These are phyloP conservation scores for Aspergillus sclerotioniger DNA, from an alignment of 495 filamentous ascomycete genomes.

Conservation along the genomic window DNA sequence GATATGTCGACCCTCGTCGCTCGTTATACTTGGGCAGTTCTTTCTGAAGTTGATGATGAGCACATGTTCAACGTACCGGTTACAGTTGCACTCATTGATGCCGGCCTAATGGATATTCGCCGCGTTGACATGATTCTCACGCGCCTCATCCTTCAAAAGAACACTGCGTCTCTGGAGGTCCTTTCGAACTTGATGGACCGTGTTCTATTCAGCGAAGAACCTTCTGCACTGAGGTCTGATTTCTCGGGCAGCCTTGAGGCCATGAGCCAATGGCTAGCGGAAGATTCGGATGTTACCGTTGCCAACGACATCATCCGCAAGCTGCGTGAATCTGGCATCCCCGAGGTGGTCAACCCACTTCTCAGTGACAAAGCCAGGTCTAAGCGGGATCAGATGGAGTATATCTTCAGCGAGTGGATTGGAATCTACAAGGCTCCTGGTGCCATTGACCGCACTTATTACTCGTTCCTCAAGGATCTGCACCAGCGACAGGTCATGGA, in stretches of 20 bases:
- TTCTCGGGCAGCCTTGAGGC: slow-evolving; percentile 80
- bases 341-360: slow-evolving; percentile 47
- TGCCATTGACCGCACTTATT: slow-evolving; percentile 65
- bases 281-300: slow-evolving; percentile 63
- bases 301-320: slow-evolving; percentile 71
- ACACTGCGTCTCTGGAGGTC: slow-evolving; percentile 68
- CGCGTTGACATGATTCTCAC: slow-evolving; percentile 76
- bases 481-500: slow-evolving; percentile 68
- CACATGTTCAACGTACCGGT: slow-evolving; percentile 76
- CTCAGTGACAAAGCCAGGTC: slow-evolving; percentile 49
- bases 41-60: slow-evolving; percentile 68
- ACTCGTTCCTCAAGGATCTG: slow-evolving; percentile 82
- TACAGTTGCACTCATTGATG: slow-evolving; percentile 71
- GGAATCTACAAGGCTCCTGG: slow-evolving; percentile 72
- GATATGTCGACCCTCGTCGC: slow-evolving; percentile 70
- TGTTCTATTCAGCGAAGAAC: slow-evolving; percentile 71
- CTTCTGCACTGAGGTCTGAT: slow-evolving; percentile 75
- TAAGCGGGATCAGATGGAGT: slow-evolving; percentile 81
- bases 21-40: slow-evolving; percentile 63
- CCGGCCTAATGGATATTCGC: slow-evolving; percentile 70
- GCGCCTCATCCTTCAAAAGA: slow-evolving; percentile 65
- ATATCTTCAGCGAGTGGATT: slow-evolving; percentile 93
- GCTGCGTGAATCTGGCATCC: slow-evolving; percentile 60
- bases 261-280: slow-evolving; percentile 75
- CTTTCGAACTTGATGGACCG: slow-evolving; percentile 72